Evolutionary conservation across 768 basidiomycete species (phyloP).

Genomic region (Psilocybe azurescens): DNA sequence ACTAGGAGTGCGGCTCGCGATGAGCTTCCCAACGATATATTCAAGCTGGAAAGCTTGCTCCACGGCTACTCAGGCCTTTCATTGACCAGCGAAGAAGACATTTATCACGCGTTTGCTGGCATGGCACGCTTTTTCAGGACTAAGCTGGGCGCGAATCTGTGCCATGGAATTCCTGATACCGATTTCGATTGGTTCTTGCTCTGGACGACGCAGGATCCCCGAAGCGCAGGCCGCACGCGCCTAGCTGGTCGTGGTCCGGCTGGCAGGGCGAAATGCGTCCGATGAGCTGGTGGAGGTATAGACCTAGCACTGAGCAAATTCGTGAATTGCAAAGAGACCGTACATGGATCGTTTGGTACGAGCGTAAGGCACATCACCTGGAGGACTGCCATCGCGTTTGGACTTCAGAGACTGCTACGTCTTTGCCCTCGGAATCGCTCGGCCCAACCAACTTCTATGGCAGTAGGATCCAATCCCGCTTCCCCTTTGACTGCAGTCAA

Average conservation of each 20-base stretch:
- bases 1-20: background rate
- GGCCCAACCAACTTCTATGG: conserved; percentile 1
- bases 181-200: conserved; percentile 20
- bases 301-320: conserved; percentile 1
- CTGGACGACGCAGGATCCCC: conserved; percentile 9
- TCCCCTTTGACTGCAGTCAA: conserved; percentile 8
- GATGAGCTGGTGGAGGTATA: conserved; percentile 5
- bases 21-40: conserved; percentile 7
- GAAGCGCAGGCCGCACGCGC: background rate
- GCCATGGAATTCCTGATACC: conserved; percentile 13
- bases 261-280: conserved; percentile 11
- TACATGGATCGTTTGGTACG: conserved; percentile 20
- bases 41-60: conserved; percentile 1
- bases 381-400: conserved; percentile 10
- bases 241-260: conserved; percentile 20
- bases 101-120: conserved; percentile 16
- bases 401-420: background rate
- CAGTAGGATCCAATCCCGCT: background rate
- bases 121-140: background rate
- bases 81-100: conserved; percentile 6
- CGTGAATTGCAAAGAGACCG: conserved; percentile 7
- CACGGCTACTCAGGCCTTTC: conserved; percentile 6
- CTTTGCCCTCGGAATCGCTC: background rate
- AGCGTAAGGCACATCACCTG: conserved; percentile 14
- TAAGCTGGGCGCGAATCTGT: conserved; percentile 4